Percentiles rank a stretch among this genome's conserved stretches.
Conservation (phyloP, 2,329 filamentous ascomycete genomes). For the Botrytis cinerea region DNA sequence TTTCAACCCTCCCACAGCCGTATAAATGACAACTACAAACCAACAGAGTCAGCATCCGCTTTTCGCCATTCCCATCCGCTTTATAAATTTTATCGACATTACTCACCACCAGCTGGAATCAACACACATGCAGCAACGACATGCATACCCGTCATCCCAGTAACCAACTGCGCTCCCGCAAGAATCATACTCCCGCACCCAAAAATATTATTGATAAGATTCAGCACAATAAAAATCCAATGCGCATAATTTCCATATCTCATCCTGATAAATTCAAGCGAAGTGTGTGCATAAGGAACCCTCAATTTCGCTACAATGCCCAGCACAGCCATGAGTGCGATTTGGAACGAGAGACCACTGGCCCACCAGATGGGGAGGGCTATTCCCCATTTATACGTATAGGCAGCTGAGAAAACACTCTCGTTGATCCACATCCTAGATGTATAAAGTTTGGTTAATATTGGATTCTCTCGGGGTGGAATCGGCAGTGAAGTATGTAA, state of each 20-base stretch:
- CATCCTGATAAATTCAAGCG: conserved; percentile 51
- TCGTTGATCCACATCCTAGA: conserved; percentile 47
- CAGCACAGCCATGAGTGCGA: conserved; percentile 51
- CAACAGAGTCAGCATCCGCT: not conserved
- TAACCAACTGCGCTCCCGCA: conserved; percentile 45
- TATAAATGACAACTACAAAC: conserved; percentile 36
- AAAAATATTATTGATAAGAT: conserved; percentile 48
- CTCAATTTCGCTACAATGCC: conserved; percentile 52
- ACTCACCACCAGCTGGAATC: conserved; percentile 32
- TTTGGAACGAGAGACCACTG: conserved; percentile 51
- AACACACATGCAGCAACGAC: conserved; percentile 32
- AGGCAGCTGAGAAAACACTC: conserved; percentile 44
- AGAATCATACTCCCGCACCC: conserved; percentile 51
- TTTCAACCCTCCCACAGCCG: conserved; percentile 31
- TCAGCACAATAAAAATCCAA: conserved; percentile 46
- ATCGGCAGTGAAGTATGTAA: not conserved
- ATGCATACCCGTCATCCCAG: conserved; percentile 31
- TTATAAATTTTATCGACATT: not conserved
- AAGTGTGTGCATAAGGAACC: conserved; percentile 53
- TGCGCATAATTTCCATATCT: conserved; percentile 49
- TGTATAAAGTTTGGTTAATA: not conserved
- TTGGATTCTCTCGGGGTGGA: not conserved
- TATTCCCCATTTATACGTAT: conserved; percentile 68
- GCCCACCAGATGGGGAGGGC: conserved; percentile 61
- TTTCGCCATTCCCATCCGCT: not conserved